phyloP scores from a whole-genome alignment of 2,329 filamentous ascomycete species.

The Trichophaea hybrida region DNA sequence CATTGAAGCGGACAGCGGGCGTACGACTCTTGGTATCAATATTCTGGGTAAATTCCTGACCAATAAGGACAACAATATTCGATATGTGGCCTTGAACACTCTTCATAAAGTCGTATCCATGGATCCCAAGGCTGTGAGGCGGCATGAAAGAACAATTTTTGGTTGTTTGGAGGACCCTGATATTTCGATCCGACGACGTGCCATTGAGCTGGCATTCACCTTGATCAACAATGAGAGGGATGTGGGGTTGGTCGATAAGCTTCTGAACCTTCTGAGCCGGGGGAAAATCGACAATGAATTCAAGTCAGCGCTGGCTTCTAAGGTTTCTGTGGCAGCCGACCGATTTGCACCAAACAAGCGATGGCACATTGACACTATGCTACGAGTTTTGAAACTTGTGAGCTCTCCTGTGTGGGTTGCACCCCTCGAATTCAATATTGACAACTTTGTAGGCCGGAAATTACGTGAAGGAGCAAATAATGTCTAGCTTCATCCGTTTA shows the following conservation, averaged over 20 bases:
- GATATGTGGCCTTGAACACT: constrained; percentile 94
- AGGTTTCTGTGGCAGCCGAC: constrained; percentile 94
- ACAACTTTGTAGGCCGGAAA: constrained; percentile 50
- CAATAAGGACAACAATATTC: constrained; percentile 99
- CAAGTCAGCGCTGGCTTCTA: constrained; percentile 94
- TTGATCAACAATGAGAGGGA: constrained; percentile 96
- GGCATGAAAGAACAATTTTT: constrained; percentile 92
- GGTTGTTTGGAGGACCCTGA: constrained; percentile 94
- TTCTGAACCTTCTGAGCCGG: constrained; percentile 76
- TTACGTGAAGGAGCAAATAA: constrained; percentile 93
- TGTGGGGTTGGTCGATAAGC: constrained; percentile 77
- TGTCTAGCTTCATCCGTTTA: constrained; percentile 89
- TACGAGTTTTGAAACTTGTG: constrained; percentile 69
- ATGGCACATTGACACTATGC: constrained; percentile 97
- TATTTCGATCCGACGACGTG: constrained; percentile 89
- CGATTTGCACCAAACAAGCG: constrained; percentile 91
- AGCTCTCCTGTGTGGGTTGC: constrained; percentile 25
- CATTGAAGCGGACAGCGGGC: constrained; percentile 89
- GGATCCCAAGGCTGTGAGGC: constrained; percentile 91
- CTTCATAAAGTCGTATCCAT: constrained; percentile 96
- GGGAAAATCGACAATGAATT: constrained; percentile 88
- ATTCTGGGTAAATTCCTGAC: constrained; percentile 95
- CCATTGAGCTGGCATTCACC: constrained; percentile 95
- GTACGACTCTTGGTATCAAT: constrained; percentile 90
- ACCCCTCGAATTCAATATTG: neutral